Conservation (phyloP, 768 basidiomycete species). For the Candolleomyces efflorescens region DNA sequence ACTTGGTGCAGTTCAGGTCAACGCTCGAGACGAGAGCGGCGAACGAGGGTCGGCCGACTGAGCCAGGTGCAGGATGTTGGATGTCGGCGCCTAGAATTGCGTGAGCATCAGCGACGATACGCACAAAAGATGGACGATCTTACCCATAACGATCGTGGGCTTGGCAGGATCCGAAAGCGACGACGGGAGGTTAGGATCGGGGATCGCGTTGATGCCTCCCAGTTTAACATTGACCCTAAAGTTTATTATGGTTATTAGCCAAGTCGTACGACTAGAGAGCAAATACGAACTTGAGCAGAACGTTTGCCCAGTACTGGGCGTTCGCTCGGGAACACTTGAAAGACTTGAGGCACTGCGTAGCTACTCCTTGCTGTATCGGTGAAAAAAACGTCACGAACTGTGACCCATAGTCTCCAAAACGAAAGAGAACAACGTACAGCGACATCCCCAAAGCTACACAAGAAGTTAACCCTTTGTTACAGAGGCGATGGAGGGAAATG, state of each 20-base stretch:
- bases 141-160: constrained; percentile 77
- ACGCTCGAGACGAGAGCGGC: constrained; percentile 73
- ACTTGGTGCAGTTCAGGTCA: constrained; percentile 67
- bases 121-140: constrained; percentile 3
- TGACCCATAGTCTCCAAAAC: neutral
- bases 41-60: constrained; percentile 69
- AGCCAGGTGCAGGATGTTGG: constrained; percentile 75
- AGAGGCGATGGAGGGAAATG: neutral
- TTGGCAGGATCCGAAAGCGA: constrained; percentile 59
- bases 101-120: neutral
- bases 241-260: too few relatives aligned
- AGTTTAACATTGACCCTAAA: constrained; percentile 75
- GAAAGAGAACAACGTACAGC: constrained; percentile 11
- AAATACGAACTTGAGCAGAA: constrained; percentile 62
- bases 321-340: constrained; percentile 60
- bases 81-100: constrained; percentile 61
- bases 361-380: constrained; percentile 55
- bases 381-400: neutral
- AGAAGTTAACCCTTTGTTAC: neutral
- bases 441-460: constrained; percentile 60
- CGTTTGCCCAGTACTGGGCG: constrained; percentile 75
- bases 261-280: neutral
- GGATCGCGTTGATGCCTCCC: constrained; percentile 76
- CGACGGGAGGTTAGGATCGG: constrained; percentile 53
- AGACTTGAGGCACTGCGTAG: constrained; percentile 73